Evolutionary conservation across 345 rosid genomes (phyloP).

Genomic region (Boechera retrofracta): DNA sequence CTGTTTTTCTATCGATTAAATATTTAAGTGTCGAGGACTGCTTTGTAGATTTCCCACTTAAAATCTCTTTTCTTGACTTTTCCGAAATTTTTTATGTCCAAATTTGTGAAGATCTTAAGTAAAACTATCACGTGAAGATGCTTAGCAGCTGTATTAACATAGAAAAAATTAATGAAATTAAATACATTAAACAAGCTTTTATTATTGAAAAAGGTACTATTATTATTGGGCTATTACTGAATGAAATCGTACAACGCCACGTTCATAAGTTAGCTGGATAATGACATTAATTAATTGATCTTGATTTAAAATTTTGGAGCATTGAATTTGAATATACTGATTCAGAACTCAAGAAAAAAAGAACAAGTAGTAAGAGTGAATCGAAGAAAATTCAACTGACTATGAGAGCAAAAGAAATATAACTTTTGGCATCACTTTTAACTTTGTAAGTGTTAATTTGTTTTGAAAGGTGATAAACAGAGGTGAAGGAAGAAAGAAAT

Average conservation of each 20-base stretch:
- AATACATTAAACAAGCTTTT: constrained; percentile 10
- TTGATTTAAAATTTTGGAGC: background rate
- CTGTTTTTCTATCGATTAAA: constrained; percentile 22
- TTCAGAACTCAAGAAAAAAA: constrained; percentile 1
- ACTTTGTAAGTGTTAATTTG: background rate
- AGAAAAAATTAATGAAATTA: background rate
- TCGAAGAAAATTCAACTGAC: too few relatives aligned
- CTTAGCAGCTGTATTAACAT: constrained; percentile 11
- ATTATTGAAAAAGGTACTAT: background rate
- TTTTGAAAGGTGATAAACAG: background rate
- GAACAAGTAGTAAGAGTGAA: too few relatives aligned
- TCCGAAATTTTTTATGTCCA: background rate
- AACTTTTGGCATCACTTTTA: background rate
- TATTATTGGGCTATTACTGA: too few relatives aligned
- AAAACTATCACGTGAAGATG: constrained; percentile 20
- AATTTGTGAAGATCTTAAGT: background rate
- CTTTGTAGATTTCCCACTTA: constrained; percentile 20
- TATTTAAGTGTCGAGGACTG: background rate
- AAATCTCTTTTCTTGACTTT: background rate
- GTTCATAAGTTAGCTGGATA: constrained; percentile 14
- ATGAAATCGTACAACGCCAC: constrained; percentile 1
- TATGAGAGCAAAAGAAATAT: background rate
- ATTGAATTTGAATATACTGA: constrained; percentile 14
- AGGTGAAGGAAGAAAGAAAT: too few relatives aligned
- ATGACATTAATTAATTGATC: background rate